Base-by-base conservation (phyloP, 345 rosid genomes). In the Balakata baccata region DNA sequence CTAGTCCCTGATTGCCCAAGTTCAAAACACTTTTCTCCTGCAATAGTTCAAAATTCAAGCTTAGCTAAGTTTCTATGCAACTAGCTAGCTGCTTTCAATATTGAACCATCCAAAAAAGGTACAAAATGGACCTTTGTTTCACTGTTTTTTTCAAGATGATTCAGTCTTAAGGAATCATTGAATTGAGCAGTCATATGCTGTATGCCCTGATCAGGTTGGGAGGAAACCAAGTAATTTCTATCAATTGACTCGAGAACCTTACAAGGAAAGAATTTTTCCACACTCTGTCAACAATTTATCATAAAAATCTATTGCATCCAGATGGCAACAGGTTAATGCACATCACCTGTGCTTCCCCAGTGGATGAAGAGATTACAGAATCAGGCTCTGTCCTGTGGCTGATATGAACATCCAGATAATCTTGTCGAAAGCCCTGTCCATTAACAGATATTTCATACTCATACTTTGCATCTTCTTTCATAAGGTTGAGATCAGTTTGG, bases 151-250 rank as follows among this genome's bases (percentile, higher is more conserved):
- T 86, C 88, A 71, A 61, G 77, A 70, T 80, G 37, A 72, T 81
- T 80, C 81, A 92, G 74, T 79, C 78, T 84, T 64, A 92, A 75
- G 7, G 84, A 83, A 67, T 86, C 89, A 53, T 57, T 85, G 81
- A 92, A 90, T 50, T 89, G 93, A 64, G 89, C 86, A 81, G 99
- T 85, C 77, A 89, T 82, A 74, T 86, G 91, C 69, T 83, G 86
- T 70, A 84, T 69, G 81, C 72, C 84, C 76, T 85, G 88, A 74
- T 89, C 91, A 49, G 86, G 64, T 20, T 82, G 81, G 60, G 86
- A 71, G 22, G 80, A 74, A 54, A 74, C 84, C 71, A 82, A 46
- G 79, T 85, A 84, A 74, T 83, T 80, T 77, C 84, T 74, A 64
- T 86, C 86, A 62, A 79, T 78, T 47, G 94, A 75, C 70, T 87